These are phyloP conservation scores for Beauveria australis DNA, from an alignment of 2,329 filamentous ascomycete species.

Conservation along the genomic window DNA sequence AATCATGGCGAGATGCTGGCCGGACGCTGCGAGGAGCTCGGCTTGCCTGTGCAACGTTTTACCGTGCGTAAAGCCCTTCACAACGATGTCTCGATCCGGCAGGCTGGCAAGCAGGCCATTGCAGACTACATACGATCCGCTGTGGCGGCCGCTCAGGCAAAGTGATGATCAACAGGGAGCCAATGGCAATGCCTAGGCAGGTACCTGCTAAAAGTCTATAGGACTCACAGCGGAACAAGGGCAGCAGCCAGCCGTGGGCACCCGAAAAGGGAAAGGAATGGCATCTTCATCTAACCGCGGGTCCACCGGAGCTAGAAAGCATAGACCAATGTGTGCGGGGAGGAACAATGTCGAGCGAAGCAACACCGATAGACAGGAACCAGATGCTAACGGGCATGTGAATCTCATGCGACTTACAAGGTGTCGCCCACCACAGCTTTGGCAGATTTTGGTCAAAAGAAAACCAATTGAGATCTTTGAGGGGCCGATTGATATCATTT, in stretches of 20 bases:
- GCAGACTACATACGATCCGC: constrained; percentile 32
- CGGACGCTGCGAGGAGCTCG: constrained; percentile 38
- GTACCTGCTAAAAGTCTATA: background rate
- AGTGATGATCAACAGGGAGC: background rate
- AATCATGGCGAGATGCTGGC: constrained; percentile 39
- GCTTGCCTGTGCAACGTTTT: constrained; percentile 35
- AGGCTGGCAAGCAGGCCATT: constrained; percentile 36
- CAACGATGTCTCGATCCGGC: constrained; percentile 44
- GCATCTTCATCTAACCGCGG: background rate
- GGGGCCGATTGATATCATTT: background rate
- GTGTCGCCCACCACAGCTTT: background rate
- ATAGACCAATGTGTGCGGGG: constrained; percentile 2
- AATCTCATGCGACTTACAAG: background rate
- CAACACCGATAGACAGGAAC: background rate
- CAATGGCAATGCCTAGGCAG: background rate
- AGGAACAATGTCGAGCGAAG: background rate
- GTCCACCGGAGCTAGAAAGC: constrained; percentile 2
- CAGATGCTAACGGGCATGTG: constrained; percentile 2
- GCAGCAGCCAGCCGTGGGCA: background rate
- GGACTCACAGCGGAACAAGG: no score
- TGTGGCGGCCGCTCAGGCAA: constrained; percentile 8
- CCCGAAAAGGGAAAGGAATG: background rate
- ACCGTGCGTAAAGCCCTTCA: constrained; percentile 44
- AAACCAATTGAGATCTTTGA: background rate
- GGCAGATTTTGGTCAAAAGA: background rate